Evolutionary conservation across 345 rosid genomes (phyloP).

Genomic region (Ceriops decandra): DNA sequence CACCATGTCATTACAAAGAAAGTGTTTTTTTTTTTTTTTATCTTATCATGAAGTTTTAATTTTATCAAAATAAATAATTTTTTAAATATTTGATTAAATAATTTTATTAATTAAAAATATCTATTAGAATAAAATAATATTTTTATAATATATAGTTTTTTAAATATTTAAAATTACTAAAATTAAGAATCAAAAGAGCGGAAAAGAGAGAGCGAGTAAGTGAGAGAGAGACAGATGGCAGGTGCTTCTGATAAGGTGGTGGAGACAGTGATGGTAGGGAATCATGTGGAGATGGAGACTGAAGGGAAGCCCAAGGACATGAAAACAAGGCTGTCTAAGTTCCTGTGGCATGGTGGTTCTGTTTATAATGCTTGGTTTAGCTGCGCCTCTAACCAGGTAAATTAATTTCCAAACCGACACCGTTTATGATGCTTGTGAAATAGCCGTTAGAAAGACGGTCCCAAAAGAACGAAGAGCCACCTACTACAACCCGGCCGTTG

Average conservation of each 20-base stretch:
- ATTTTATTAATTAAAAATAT: too few relatives aligned
- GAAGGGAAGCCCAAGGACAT: conserved; percentile 57
- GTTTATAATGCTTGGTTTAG: conserved; percentile 98
- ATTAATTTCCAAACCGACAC: conserved; percentile 17
- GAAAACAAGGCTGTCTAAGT: conserved; percentile 58
- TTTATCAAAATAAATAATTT: too few relatives aligned
- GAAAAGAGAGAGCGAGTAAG: not conserved
- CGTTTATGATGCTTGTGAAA: conserved; percentile 15
- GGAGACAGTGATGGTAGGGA: conserved; percentile 83
- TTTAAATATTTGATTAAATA: too few relatives aligned
- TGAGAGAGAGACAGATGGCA: conserved; percentile 8
- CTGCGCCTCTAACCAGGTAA: conserved; percentile 95
- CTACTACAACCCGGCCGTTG: conserved; percentile 33
- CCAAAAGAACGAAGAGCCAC: not conserved
- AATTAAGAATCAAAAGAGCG: too few relatives aligned
- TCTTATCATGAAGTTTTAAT: too few relatives aligned
- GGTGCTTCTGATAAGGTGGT: conserved; percentile 69
- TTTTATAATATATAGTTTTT: too few relatives aligned
- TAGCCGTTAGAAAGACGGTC: conserved; percentile 49
- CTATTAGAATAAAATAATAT: too few relatives aligned
- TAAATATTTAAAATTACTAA: too few relatives aligned
- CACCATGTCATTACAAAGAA: too few relatives aligned
- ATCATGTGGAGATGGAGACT: conserved; percentile 89
- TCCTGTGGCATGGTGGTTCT: conserved; percentile 98
- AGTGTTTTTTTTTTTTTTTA: too few relatives aligned